Conservation (phyloP, 2,329 filamentous ascomycete species). For the Talaromyces verruculosus region DNA sequence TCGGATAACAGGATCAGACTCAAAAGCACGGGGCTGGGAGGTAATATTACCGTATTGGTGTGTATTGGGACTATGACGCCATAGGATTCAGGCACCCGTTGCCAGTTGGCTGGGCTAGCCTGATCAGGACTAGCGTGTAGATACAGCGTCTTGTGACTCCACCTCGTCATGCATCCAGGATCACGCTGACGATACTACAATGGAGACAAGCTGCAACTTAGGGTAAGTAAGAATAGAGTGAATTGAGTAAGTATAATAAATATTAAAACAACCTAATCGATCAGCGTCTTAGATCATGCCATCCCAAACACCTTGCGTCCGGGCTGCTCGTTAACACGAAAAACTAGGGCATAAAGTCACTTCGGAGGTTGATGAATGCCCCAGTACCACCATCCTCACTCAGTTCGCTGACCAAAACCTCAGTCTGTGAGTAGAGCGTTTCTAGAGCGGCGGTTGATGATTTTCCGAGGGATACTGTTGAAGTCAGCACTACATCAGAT, state of each 20-base stretch:
- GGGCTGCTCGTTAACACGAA: not conserved
- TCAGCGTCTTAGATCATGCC: not conserved
- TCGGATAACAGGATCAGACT: not conserved
- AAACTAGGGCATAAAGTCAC: constrained; percentile 43
- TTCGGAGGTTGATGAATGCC: constrained; percentile 72
- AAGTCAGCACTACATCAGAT: not conserved
- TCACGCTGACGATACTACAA: not conserved
- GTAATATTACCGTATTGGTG: not conserved
- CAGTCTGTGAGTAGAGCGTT: constrained; percentile 80
- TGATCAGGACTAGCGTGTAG: not conserved
- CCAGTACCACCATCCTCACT: constrained; percentile 76
- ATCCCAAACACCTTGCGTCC: not conserved
- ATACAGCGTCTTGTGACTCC: constrained; percentile 4
- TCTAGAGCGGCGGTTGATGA: constrained; percentile 84
- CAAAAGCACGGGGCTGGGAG: not conserved
- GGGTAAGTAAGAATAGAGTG: not conserved
- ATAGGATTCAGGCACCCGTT: constrained; percentile 19
- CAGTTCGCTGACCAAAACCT: constrained; percentile 78
- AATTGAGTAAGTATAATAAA: not conserved
- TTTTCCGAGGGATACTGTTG: constrained; percentile 80
- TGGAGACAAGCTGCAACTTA: not conserved
- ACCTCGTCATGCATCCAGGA: not conserved
- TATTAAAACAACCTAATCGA: constrained; percentile 3
- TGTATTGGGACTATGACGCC: constrained; percentile 16
- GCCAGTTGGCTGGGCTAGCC: not conserved